Evolutionary conservation across 2,329 filamentous ascomycete species (phyloP).

Genomic region (Colletotrichum tropicale): DNA sequence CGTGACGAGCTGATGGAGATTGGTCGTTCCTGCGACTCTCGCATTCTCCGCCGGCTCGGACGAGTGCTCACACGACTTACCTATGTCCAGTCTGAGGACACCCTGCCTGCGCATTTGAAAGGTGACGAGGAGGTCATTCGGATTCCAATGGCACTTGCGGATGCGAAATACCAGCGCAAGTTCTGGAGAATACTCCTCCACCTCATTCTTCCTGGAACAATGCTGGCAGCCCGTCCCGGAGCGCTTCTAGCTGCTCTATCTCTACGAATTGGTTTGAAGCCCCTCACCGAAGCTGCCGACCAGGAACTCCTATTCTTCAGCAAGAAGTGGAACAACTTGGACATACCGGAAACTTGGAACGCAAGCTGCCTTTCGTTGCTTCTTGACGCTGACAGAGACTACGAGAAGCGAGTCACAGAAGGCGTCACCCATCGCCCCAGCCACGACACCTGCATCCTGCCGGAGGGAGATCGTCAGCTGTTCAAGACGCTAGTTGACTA

Average conservation of each 20-base stretch:
- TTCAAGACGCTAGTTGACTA: constrained; percentile 51
- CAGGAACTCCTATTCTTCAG: constrained; percentile 44
- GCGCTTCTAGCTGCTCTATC: constrained; percentile 51
- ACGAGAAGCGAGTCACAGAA: constrained; percentile 28
- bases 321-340: constrained; percentile 49
- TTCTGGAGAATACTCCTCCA: constrained; percentile 57
- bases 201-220: constrained; percentile 51
- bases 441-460: constrained; percentile 31
- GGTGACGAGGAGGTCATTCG: constrained; percentile 36
- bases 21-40: constrained; percentile 52
- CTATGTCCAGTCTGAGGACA: constrained; percentile 41
- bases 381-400: constrained; percentile 48
- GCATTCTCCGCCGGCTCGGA: constrained; percentile 51
- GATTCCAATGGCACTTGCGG: constrained; percentile 48
- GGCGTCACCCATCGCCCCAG: constrained; percentile 21
- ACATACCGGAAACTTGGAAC: constrained; percentile 55
- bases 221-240: constrained; percentile 46
- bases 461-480: constrained; percentile 38
- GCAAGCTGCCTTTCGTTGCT: constrained; percentile 47
- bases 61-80: constrained; percentile 50
- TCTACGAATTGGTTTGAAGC: constrained; percentile 50
- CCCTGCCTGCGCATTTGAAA: constrained; percentile 48
- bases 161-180: constrained; percentile 33
- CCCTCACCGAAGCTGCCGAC: constrained; percentile 43
- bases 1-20: constrained; percentile 55